Percentiles rank a stretch among this genome's conserved stretches.
phyloP scores from a whole-genome alignment of 1,284 basidiomycete genomes.

The Heterobasidion parviporum region DNA sequence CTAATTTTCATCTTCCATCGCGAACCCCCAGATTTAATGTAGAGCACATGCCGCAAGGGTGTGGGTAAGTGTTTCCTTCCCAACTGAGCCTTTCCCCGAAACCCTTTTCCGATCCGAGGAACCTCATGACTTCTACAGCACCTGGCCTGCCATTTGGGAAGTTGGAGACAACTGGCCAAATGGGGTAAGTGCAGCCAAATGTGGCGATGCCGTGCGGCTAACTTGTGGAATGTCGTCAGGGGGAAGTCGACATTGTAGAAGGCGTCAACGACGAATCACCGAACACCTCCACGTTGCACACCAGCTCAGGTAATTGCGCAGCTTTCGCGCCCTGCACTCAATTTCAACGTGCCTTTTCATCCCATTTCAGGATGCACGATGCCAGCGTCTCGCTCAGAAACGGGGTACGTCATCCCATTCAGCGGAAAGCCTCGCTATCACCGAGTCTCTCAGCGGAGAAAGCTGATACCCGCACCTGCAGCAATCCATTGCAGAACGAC shows the following conservation, averaged over 20 bases:
- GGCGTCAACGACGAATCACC: slow-evolving; percentile 51
- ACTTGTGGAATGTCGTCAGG: slow-evolving; percentile 26
- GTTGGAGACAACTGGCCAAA: slow-evolving; percentile 25
- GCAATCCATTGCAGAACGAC: slow-evolving; percentile 10
- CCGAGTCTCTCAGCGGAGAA: background rate
- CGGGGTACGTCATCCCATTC: slow-evolving; percentile 32
- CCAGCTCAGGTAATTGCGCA: slow-evolving; percentile 25
- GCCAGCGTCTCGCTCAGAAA: slow-evolving; percentile 38
- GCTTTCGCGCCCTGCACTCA: background rate
- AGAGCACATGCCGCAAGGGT: slow-evolving; percentile 53
- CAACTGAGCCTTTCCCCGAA: too few relatives aligned
- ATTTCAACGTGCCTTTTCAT: background rate
- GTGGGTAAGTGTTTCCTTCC: slow-evolving; percentile 36
- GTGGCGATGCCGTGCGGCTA: background rate
- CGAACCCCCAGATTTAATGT: slow-evolving; percentile 37
- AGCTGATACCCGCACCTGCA: slow-evolving; percentile 1
- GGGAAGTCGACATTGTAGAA: slow-evolving; percentile 66
- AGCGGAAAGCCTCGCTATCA: too few relatives aligned
- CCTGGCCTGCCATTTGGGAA: slow-evolving; percentile 33
- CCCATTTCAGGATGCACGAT: slow-evolving; percentile 36
- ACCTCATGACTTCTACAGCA: slow-evolving; percentile 13
- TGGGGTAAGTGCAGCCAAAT: slow-evolving; percentile 14
- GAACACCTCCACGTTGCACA: slow-evolving; percentile 60
- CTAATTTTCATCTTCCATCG: background rate
- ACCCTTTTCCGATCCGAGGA: slow-evolving; percentile 1